phyloP scores from a whole-genome alignment of 2,329 filamentous ascomycete species.

The Cercospora janseana region DNA sequence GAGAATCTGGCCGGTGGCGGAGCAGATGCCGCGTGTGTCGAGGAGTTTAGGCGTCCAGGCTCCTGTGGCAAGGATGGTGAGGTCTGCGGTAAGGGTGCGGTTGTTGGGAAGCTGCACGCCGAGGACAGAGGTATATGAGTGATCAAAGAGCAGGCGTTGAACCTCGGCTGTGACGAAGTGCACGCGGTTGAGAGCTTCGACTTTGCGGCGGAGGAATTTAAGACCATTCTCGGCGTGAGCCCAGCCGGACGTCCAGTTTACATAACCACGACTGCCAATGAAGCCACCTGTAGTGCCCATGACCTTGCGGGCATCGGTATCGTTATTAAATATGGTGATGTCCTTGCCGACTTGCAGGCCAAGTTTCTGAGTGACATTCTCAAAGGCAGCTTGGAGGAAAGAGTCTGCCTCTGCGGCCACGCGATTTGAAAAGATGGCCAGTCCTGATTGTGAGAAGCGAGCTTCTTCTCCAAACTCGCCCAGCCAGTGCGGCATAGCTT shows the following conservation, averaged over 20 bases:
- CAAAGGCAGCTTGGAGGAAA: slow-evolving; percentile 61
- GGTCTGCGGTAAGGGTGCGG: slow-evolving; percentile 58
- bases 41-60: slow-evolving; percentile 81
- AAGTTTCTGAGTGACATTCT: slow-evolving; percentile 57
- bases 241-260: slow-evolving; percentile 76
- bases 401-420: slow-evolving; percentile 36
- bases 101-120: slow-evolving; percentile 60
- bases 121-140: slow-evolving; percentile 42
- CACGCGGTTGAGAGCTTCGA: slow-evolving; percentile 54
- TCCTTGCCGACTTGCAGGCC: slow-evolving; percentile 43
- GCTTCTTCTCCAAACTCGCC: slow-evolving; percentile 60
- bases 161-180: slow-evolving; percentile 53
- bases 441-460: slow-evolving; percentile 68
- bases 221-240: slow-evolving; percentile 72
- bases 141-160: slow-evolving; percentile 42
- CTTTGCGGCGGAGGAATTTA: slow-evolving; percentile 57
- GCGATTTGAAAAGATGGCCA: slow-evolving; percentile 58
- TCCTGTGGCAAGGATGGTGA: slow-evolving; percentile 78
- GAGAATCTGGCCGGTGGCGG: slow-evolving; percentile 78
- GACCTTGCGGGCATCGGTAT: slow-evolving; percentile 41
- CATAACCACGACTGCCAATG: slow-evolving; percentile 66
- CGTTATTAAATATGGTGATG: slow-evolving; percentile 41
- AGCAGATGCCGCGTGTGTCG: slow-evolving; percentile 71
- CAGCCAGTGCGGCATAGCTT: slow-evolving; percentile 70
- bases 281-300: slow-evolving; percentile 43